Conservation (phyloP, 352 stramenopile genomes). For the Phytopythium oedochilum region DNA sequence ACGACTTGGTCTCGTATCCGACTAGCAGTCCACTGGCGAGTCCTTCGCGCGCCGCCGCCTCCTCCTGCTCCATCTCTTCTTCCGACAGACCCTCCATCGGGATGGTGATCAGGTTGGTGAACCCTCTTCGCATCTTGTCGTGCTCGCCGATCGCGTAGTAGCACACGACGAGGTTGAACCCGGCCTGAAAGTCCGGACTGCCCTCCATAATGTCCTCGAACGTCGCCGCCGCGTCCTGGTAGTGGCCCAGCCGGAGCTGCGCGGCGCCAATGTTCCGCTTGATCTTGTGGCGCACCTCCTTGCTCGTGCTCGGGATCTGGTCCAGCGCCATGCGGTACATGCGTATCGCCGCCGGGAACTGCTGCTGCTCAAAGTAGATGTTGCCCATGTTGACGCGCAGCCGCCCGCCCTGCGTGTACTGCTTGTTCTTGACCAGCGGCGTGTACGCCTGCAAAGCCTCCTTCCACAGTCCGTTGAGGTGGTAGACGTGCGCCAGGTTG, state of each 20-base stretch:
- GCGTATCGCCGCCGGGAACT: slow-evolving; percentile 93
- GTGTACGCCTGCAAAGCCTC: slow-evolving; percentile 94
- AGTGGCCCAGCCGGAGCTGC: slow-evolving; percentile 92
- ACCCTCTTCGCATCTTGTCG: slow-evolving; percentile 92
- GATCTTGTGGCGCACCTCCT: slow-evolving; percentile 95
- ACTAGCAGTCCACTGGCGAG: slow-evolving; percentile 19
- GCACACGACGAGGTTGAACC: slow-evolving; percentile 97
- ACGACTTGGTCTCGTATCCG: slow-evolving; percentile 7
- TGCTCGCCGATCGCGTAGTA: slow-evolving; percentile 95
- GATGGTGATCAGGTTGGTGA: slow-evolving; percentile 90
- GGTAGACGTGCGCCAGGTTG: slow-evolving; percentile 92
- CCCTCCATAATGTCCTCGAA: slow-evolving; percentile 95
- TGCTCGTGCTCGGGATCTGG: slow-evolving; percentile 93
- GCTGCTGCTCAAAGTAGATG: slow-evolving; percentile 95
- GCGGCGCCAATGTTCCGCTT: slow-evolving; percentile 96
- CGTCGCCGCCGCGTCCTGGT: slow-evolving; percentile 92
- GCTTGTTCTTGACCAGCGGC: slow-evolving; percentile 95
- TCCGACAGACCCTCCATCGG: slow-evolving; percentile 84
- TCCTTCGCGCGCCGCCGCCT: slow-evolving; percentile 25
- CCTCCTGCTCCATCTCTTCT: slow-evolving; percentile 83
- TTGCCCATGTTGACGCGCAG: slow-evolving; percentile 98
- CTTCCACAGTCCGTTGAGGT: slow-evolving; percentile 92
- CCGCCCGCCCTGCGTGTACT: slow-evolving; percentile 88
- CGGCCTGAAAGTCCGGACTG: slow-evolving; percentile 92
- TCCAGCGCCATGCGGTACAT: slow-evolving; percentile 98